Conservation (phyloP, 495 filamentous ascomycete species). For the Annulohypoxylon maeteangense region DNA sequence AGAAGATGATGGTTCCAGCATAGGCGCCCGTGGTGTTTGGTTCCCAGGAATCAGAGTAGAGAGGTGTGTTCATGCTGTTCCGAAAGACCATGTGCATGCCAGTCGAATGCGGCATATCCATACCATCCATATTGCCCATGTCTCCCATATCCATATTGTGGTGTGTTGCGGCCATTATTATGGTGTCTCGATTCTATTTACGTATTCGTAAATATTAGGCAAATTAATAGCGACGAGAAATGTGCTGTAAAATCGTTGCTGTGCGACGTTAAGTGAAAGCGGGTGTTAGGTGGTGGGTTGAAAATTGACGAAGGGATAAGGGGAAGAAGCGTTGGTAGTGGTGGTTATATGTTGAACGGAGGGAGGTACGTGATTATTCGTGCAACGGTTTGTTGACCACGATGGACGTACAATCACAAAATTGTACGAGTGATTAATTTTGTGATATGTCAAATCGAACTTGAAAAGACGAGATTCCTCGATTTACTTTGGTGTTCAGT, state of each 20-base stretch:
- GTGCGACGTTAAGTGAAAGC: not conserved
- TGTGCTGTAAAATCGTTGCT: not conserved
- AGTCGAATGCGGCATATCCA: conserved; percentile 33
- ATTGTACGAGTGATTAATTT: not conserved
- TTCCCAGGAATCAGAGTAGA: conserved; percentile 80
- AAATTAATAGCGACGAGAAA: not conserved
- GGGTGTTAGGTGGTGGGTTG: not conserved
- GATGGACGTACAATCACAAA: not conserved
- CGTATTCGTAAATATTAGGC: not conserved
- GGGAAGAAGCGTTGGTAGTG: not conserved
- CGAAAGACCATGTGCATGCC: conserved; percentile 70
- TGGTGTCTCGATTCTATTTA: not conserved
- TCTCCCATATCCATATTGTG: conserved; percentile 39
- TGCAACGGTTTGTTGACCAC: conserved; percentile 12
- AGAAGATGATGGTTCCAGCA: conserved; percentile 87
- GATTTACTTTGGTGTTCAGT: not conserved
- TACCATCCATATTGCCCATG: conserved; percentile 32
- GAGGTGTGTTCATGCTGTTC: conserved; percentile 70
- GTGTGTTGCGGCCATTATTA: conserved; percentile 8
- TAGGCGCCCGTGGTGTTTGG: conserved; percentile 74
- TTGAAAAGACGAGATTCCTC: not conserved
- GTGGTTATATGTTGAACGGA: conserved; percentile 14
- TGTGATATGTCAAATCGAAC: not conserved
- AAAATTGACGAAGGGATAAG: not conserved
- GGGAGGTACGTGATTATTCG: conserved; percentile 4